Percentiles rank a stretch among this genome's conserved stretches.
These are phyloP conservation scores for Grosmannia serpens DNA, from an alignment of 2,329 filamentous ascomycete genomes.

Conservation along the genomic window DNA sequence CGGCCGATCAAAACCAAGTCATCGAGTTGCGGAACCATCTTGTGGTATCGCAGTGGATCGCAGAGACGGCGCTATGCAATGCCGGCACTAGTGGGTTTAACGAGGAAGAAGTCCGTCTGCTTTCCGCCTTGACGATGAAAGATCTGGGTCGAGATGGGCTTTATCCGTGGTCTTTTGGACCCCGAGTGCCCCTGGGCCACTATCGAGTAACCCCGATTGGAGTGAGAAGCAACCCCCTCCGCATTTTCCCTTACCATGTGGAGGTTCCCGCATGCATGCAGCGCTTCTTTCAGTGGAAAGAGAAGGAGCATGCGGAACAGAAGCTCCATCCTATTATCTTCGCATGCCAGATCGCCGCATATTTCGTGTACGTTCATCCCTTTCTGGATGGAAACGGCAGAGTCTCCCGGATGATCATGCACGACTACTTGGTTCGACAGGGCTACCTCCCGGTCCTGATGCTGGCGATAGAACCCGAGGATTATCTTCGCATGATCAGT, in stretches of 20 bases:
- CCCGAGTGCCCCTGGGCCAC: not conserved
- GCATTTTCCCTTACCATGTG: not conserved
- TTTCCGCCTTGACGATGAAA: not conserved
- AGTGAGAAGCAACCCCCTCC: not conserved
- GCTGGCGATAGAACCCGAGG: not conserved
- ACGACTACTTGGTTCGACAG: not conserved
- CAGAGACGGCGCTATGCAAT: not conserved
- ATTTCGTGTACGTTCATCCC: not conserved
- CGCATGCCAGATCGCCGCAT: not conserved
- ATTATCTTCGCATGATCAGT: not conserved
- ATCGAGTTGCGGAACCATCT: conserved; percentile 1
- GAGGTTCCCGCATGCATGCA: conserved; percentile 1
- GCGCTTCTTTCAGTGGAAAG: not conserved
- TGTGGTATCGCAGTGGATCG: not conserved
- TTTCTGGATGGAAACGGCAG: conserved; percentile 1
- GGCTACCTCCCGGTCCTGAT: not conserved
- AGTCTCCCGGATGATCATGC: conserved; percentile 1
- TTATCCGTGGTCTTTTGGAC: not conserved
- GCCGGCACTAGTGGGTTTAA: not conserved
- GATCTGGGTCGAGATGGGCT: not conserved
- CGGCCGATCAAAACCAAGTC: not conserved
- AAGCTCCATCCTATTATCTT: not conserved
- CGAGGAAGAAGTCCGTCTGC: not conserved
- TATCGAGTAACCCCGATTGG: not conserved
- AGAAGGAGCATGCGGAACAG: not conserved